A percentile compares a stretch with the other conserved stretches of the same genome.
phyloP scores from a whole-genome alignment of 768 basidiomycete species.

The Serpula lacrymans region DNA sequence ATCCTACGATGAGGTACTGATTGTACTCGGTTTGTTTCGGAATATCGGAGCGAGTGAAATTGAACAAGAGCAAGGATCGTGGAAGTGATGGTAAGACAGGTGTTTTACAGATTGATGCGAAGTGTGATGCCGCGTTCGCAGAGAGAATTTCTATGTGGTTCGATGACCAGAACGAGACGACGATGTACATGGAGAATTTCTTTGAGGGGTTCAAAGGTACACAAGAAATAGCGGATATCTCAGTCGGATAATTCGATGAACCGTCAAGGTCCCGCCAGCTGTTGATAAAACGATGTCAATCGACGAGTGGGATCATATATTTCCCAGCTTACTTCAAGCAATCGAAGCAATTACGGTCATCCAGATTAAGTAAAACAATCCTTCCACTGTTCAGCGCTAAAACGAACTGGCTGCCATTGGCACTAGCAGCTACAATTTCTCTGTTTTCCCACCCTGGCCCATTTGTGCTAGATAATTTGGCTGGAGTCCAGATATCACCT shows the following conservation, averaged over 20 bases:
- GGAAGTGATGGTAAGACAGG: conserved; percentile 39
- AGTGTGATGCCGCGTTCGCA: conserved; percentile 16
- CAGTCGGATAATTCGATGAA: conserved; percentile 26
- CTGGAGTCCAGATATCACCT: conserved; percentile 37
- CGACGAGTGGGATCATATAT: background rate
- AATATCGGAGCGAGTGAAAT: conserved; percentile 47
- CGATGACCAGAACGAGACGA: conserved; percentile 75
- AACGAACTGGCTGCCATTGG: conserved; percentile 66
- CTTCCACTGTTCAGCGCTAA: conserved; percentile 55
- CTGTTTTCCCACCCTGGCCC: conserved; percentile 22
- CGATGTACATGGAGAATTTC: conserved; percentile 46
- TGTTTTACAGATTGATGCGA: conserved; percentile 24
- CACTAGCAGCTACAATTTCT: conserved; percentile 64
- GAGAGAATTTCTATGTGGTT: conserved; percentile 58
- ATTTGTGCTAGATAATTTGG: conserved; percentile 24
- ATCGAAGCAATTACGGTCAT: conserved; percentile 34
- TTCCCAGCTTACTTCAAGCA: conserved; percentile 26
- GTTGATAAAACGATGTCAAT: conserved; percentile 6
- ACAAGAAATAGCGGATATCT: conserved; percentile 74
- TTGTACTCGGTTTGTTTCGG: conserved; percentile 34
- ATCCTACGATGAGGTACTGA: conserved; percentile 66
- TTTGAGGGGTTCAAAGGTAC: conserved; percentile 47
- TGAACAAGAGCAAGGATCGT: conserved; percentile 47
- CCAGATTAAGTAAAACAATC: conserved; percentile 49
- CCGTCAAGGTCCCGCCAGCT: conserved; percentile 3